These are phyloP conservation scores for Penicillium crystallinum DNA, from an alignment of 495 filamentous ascomycete genomes.

Conservation along the genomic window DNA sequence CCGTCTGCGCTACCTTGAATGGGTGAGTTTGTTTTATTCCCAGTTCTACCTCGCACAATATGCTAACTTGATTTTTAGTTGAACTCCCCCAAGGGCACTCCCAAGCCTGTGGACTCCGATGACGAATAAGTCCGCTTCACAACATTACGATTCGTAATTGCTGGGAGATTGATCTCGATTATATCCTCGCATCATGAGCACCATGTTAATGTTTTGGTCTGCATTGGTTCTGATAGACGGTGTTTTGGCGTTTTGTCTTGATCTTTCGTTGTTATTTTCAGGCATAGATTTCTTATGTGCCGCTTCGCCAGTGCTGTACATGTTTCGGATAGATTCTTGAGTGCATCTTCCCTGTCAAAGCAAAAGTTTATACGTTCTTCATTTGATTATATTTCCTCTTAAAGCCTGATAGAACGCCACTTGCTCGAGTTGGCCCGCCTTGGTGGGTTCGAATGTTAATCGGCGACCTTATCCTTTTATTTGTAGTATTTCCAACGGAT, in stretches of 20 bases:
- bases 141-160: conserved; percentile 23
- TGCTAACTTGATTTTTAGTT: conserved; percentile 30
- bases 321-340: conserved; percentile 6
- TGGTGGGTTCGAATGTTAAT: neutral
- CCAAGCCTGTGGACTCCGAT: conserved; percentile 71
- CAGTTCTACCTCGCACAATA: neutral
- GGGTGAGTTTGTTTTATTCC: conserved; percentile 45
- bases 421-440: too few relatives aligned
- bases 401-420: too few relatives aligned
- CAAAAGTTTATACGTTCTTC: conserved; percentile 5
- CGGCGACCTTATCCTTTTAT: neutral
- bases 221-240: conserved; percentile 28
- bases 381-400: neutral
- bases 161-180: conserved; percentile 4
- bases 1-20: conserved; percentile 91
- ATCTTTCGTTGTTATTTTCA: neutral
- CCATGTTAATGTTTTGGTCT: conserved; percentile 16
- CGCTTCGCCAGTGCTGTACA: conserved; percentile 6
- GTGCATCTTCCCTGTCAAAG: conserved; percentile 4
- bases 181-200: conserved; percentile 23
- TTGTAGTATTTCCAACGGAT: neutral
- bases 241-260: conserved; percentile 16
- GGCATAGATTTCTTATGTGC: conserved; percentile 3
- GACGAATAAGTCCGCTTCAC: conserved; percentile 52
- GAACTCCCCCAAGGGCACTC: conserved; percentile 65